Evolutionary conservation across 1,284 basidiomycete species (phyloP).

Genomic region (Golubevia sp.): DNA sequence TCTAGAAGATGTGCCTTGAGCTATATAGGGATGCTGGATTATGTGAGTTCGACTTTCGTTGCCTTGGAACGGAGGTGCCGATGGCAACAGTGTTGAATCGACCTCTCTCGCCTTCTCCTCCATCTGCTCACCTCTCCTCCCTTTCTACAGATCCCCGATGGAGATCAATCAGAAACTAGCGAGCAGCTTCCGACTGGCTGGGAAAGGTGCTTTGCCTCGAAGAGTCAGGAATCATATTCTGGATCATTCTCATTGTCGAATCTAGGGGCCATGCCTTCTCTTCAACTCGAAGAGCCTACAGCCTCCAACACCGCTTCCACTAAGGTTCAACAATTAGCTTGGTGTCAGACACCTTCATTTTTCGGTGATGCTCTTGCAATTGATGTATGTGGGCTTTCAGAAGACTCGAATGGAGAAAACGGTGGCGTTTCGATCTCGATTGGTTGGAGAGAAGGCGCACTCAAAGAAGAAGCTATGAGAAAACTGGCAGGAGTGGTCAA

Average conservation of each 20-base stretch:
- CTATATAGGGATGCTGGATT: background rate
- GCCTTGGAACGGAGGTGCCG: no score
- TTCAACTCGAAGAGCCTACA: background rate
- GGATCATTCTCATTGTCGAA: background rate
- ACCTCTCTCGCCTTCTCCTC: background rate
- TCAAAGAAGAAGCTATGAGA: background rate
- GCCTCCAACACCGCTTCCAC: background rate
- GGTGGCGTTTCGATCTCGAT: background rate
- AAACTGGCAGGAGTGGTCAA: background rate
- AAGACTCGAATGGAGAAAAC: background rate
- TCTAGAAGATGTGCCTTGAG: background rate
- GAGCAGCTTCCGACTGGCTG: background rate
- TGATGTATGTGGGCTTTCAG: background rate
- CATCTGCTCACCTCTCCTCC: no score
- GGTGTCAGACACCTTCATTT: background rate
- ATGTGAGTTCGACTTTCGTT: no score
- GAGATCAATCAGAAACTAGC: no score
- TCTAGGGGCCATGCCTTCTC: background rate
- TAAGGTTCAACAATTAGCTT: background rate
- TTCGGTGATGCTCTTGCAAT: background rate
- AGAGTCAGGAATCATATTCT: background rate
- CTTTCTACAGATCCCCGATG: background rate
- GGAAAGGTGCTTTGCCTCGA: background rate
- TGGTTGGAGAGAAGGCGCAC: background rate
- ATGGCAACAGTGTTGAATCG: no score